These are phyloP conservation scores for Grosmannia huntii DNA, from an alignment of 2,329 filamentous ascomycete genomes.

Conservation along the genomic window DNA sequence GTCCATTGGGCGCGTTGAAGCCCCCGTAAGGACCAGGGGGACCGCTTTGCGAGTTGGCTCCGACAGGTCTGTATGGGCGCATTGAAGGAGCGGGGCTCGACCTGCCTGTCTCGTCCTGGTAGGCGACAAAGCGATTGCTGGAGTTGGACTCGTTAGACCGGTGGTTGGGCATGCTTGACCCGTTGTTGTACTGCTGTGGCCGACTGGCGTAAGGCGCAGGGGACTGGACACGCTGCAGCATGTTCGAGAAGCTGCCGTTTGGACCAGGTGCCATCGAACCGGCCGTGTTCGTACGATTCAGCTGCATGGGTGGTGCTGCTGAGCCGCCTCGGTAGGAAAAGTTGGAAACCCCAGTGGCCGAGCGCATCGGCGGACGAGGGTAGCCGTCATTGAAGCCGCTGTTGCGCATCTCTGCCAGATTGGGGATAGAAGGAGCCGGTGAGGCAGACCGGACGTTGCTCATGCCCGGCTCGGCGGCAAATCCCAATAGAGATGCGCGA, in stretches of 20 bases:
- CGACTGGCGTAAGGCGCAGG: background rate
- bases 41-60: background rate
- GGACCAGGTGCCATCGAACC: background rate
- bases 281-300: slow-evolving; percentile 16
- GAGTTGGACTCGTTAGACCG: slow-evolving; percentile 2
- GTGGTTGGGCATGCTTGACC: background rate
- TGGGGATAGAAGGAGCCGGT: slow-evolving; percentile 14
- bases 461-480: slow-evolving; percentile 20
- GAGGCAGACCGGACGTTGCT: slow-evolving; percentile 14
- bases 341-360: slow-evolving; percentile 15
- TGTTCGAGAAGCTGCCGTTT: background rate
- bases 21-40: background rate
- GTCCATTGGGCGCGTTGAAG: background rate
- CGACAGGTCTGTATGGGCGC: slow-evolving; percentile 11
- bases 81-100: slow-evolving; percentile 20
- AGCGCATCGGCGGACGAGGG: slow-evolving; percentile 8
- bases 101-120: slow-evolving; percentile 10
- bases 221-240: slow-evolving; percentile 11
- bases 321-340: slow-evolving; percentile 13
- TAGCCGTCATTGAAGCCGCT: background rate
- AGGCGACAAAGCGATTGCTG: slow-evolving; percentile 5
- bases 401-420: slow-evolving; percentile 1
- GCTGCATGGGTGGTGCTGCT: background rate
- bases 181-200: background rate
- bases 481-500: slow-evolving; percentile 18